phyloP scores from a whole-genome alignment of 805 yeast species.

The Wickerhamiella shivajii region DNA sequence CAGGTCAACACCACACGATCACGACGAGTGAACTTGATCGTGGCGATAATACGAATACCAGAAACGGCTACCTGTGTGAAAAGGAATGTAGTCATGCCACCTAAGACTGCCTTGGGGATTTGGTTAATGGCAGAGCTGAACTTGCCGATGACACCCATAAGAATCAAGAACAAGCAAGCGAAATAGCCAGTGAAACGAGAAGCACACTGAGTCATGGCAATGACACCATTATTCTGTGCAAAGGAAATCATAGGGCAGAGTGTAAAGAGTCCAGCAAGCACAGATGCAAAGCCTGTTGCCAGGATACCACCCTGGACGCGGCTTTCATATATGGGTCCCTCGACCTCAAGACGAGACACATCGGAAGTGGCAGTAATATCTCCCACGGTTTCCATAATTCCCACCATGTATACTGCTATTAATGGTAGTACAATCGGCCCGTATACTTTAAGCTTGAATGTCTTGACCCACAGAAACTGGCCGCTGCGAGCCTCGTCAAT shows the following conservation, averaged over 20 bases:
- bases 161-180: constrained; percentile 58
- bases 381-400: constrained; percentile 87
- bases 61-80: constrained; percentile 62
- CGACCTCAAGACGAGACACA: constrained; percentile 70
- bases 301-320: constrained; percentile 83
- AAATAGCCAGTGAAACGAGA: constrained; percentile 65
- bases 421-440: constrained; percentile 76
- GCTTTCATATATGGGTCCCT: constrained; percentile 63
- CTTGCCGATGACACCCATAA: constrained; percentile 77
- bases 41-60: constrained; percentile 47
- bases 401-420: constrained; percentile 60
- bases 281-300: constrained; percentile 72
- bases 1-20: constrained; percentile 57
- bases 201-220: constrained; percentile 79
- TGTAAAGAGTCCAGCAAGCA: constrained; percentile 60
- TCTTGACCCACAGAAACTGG: constrained; percentile 77
- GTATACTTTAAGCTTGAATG: constrained; percentile 57
- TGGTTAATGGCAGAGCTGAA: constrained; percentile 74
- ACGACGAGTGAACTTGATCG: constrained; percentile 42
- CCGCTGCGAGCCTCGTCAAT: constrained; percentile 63
- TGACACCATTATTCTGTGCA: constrained; percentile 89
- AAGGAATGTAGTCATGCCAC: constrained; percentile 71
- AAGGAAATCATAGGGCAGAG: constrained; percentile 80
- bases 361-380: constrained; percentile 87
- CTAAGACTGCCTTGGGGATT: constrained; percentile 61